Conservation (phyloP, 192 early-diverging fungal species). For the Umbelopsis sp. region DNA sequence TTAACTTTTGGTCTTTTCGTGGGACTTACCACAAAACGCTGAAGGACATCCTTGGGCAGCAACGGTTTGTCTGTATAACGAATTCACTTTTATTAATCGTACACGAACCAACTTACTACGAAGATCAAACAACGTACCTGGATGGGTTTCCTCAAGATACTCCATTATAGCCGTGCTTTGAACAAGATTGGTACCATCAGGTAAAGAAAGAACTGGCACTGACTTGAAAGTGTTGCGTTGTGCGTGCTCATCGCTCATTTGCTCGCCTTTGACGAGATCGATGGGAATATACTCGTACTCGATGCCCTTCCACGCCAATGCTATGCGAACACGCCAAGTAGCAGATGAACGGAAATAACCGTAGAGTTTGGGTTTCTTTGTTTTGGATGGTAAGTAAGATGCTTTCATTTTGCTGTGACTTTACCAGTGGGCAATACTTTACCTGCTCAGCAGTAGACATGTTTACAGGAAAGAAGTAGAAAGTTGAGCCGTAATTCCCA, state of each 20-base stretch:
- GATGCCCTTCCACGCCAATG: constrained; percentile 77
- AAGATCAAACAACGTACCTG: constrained; percentile 37
- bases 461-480: background rate
- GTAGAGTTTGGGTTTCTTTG: constrained; percentile 62
- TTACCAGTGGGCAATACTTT: background rate
- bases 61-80: constrained; percentile 49
- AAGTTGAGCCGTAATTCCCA: constrained; percentile 18
- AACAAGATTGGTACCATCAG: constrained; percentile 52
- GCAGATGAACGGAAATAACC: constrained; percentile 79
- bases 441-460: background rate
- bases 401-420: background rate
- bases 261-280: constrained; percentile 77
- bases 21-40: constrained; percentile 59
- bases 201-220: constrained; percentile 69
- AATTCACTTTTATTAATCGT: background rate
- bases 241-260: constrained; percentile 60
- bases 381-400: background rate
- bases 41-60: constrained; percentile 70
- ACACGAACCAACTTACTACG: background rate
- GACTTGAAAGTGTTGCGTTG: constrained; percentile 67
- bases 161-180: constrained; percentile 87
- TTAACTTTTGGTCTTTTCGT: too few species aligned
- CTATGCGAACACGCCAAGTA: constrained; percentile 76
- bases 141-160: constrained; percentile 81
- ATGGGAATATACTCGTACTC: constrained; percentile 65